Conservation (phyloP, 2,329 filamentous ascomycete genomes). For the Fusarium buharicum region DNA sequence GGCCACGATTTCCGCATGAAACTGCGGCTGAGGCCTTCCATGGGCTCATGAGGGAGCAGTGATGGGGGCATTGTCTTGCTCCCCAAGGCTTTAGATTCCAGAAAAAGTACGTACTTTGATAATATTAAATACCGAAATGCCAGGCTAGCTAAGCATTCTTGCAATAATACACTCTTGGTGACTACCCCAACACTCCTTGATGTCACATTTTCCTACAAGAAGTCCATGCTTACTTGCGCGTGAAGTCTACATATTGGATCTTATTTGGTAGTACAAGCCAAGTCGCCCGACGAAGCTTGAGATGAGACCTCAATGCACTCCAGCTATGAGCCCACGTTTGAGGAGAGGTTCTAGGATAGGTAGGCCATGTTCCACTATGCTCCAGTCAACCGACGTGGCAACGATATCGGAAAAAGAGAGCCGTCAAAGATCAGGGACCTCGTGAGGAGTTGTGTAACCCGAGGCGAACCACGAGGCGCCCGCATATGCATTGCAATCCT, state of each 20-base stretch:
- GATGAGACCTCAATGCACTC: no score
- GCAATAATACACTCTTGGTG: background rate
- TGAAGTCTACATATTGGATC: no score
- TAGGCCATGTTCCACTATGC: background rate
- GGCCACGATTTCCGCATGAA: no score
- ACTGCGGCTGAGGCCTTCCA: slow-evolving; percentile 31
- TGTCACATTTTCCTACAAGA: no score
- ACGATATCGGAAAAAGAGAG: background rate
- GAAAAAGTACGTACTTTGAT: background rate
- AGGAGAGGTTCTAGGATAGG: no score
- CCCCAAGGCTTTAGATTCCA: background rate
- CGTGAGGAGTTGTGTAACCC: slow-evolving; percentile 1
- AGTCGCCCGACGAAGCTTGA: no score
- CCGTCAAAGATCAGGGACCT: background rate
- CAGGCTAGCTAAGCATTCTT: background rate
- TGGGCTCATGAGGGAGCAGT: background rate
- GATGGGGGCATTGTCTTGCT: background rate
- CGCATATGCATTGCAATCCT: background rate
- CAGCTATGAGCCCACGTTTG: no score
- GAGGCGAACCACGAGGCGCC: background rate
- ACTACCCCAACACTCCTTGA: background rate
- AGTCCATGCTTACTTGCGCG: no score
- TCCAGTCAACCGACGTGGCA: background rate
- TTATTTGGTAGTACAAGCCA: no score
- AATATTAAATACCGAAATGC: background rate